phyloP scores from a whole-genome alignment of 768 basidiomycete species.

The Botryobasidium botryosum region DNA sequence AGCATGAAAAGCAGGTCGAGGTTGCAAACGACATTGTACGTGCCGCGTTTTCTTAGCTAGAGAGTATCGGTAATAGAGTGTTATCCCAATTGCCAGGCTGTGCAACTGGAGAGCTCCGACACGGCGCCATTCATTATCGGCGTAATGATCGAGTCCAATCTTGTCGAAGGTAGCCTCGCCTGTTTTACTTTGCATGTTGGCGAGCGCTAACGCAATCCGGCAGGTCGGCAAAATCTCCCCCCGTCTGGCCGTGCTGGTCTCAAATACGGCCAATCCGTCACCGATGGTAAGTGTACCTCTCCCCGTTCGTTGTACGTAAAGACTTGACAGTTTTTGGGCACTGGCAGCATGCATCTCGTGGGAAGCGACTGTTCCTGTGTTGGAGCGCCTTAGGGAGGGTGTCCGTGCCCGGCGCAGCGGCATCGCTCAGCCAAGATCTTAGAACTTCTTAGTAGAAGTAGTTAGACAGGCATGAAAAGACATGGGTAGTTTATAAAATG shows the following conservation, averaged over 20 bases:
- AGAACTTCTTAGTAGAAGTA: no score
- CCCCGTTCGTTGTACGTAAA: slow-evolving; percentile 10
- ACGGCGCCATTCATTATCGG: slow-evolving; percentile 68
- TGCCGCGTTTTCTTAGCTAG: slow-evolving; percentile 12
- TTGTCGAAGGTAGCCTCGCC: slow-evolving; percentile 33
- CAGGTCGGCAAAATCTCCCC: slow-evolving; percentile 71
- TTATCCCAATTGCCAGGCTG: slow-evolving; percentile 31
- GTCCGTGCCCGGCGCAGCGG: slow-evolving; percentile 61
- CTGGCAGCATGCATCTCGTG: slow-evolving; percentile 62
- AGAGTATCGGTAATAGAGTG: slow-evolving; percentile 7
- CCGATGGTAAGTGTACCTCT: slow-evolving; percentile 30
- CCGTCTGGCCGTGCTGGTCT: slow-evolving; percentile 50
- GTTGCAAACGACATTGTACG: slow-evolving; percentile 83
- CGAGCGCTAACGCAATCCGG: neutral
- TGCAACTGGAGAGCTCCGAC: slow-evolving; percentile 52
- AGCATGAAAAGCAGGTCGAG: slow-evolving; percentile 71
- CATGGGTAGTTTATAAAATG: no score
- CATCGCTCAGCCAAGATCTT: no score
- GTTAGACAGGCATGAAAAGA: no score
- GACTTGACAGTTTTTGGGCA: slow-evolving; percentile 2
- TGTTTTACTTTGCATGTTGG: neutral
- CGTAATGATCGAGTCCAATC: slow-evolving; percentile 90
- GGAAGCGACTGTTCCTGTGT: slow-evolving; percentile 64
- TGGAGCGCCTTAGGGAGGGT: slow-evolving; percentile 77
- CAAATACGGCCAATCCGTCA: slow-evolving; percentile 73